Conservation (phyloP, 2,329 filamentous ascomycete species). For the Cercospora zeae-maydis region DNA sequence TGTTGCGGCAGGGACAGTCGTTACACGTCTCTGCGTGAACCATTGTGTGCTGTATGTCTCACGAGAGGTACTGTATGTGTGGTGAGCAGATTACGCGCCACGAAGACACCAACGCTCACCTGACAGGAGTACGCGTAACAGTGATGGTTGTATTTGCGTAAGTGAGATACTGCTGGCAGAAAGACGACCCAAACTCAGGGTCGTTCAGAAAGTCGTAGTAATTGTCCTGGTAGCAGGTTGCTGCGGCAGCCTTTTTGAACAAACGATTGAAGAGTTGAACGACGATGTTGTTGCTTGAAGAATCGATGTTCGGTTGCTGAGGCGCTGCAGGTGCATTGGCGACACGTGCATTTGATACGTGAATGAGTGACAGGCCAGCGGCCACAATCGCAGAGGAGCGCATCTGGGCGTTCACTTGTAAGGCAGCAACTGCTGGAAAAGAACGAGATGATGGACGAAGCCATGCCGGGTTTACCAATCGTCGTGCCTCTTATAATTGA, state of each 20-base stretch:
- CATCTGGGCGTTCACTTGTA: constrained; percentile 17
- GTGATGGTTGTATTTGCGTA: constrained; percentile 30
- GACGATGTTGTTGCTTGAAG: constrained; percentile 15
- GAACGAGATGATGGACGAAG: not conserved
- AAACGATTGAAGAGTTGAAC: constrained; percentile 27
- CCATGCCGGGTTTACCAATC: not conserved
- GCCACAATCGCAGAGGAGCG: constrained; percentile 29
- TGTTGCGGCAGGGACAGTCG: constrained; percentile 28
- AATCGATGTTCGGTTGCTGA: constrained; percentile 21
- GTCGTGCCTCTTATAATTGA: not conserved
- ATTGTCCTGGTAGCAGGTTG: constrained; percentile 19
- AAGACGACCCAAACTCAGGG: constrained; percentile 24
- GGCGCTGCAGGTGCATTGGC: constrained; percentile 17
- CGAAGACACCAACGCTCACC: constrained; percentile 21
- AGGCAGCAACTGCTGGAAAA: not conserved
- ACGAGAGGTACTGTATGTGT: constrained; percentile 19
- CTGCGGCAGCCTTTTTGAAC: constrained; percentile 21
- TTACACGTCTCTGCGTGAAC: constrained; percentile 20
- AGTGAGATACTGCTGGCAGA: constrained; percentile 28
- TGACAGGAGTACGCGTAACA: constrained; percentile 31
- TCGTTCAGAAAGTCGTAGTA: constrained; percentile 30
- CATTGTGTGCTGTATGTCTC: constrained; percentile 24
- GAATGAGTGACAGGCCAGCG: constrained; percentile 31
- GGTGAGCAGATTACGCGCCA: not conserved
- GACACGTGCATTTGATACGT: constrained; percentile 27